Evolutionary conservation across 73 alveolate species (phyloP), one percentile per base, ranked within the genome.

Genomic region (Tetrahymena malaccensis): DNA sequence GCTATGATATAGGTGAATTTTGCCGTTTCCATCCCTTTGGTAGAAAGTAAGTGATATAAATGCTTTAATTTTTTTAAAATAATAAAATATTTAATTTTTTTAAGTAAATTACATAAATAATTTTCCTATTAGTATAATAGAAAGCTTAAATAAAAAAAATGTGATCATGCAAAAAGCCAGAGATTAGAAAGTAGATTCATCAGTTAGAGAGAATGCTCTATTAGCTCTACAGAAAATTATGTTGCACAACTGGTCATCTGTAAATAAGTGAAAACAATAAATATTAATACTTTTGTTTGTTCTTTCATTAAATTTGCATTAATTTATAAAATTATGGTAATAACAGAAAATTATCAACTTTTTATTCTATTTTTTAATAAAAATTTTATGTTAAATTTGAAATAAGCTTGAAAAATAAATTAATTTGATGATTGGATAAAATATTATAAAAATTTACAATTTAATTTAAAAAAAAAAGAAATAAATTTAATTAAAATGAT

Each of bases 1-100:
- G 99, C 55, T 98, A 96, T 96, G 99, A 98, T 95, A 94, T 98
- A 25, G 99, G 99, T 57, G 99, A 98, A 95, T 98, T 98, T 97
- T 99, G 99, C 21, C 95, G 99, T 84, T 98, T 97, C 98, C 98
- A 95, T 95, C 97, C 97, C 25, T 95, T 95, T 93, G 97, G 97
- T 15, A 95, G 94, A 95, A 93, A 84, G 97, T 95, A 94, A 95
- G 34, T 70, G 0, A 35, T 4, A 35, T 35, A 35, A 35, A 35
- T 35, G 2, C 10, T 4, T 35, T 35, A 4, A 6, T 35, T 35
- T 35, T 35, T 35, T 35, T 35, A 35, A 35, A 35, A 35, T 35
- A 35, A 2, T 19, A 12, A 27, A n/a, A 70, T 8, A n/a, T 11
- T 4, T 40, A 27, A 70, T 27, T 70, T 25, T 25, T 22, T 3